Conservation (phyloP, 1,284 basidiomycete species). For the Fomitopsis schrenkii region DNA sequence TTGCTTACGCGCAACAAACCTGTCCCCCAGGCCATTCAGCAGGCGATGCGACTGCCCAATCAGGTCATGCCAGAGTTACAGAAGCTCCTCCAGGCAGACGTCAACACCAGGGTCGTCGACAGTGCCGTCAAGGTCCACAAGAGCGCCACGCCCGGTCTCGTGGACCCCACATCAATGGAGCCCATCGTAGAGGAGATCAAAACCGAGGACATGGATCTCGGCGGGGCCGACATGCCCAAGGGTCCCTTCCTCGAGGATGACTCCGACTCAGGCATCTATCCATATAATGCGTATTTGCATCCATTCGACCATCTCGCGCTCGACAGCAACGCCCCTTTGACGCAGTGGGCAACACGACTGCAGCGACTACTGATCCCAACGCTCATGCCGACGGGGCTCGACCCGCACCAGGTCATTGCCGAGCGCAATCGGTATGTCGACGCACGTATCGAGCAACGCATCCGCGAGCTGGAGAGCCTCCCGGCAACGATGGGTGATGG, state of each 20-base stretch:
- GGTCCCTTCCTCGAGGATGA: constrained; percentile 79
- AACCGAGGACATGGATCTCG: constrained; percentile 25
- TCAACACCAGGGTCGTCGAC: constrained; percentile 64
- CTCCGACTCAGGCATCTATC: constrained; percentile 80
- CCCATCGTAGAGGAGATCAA: constrained; percentile 20
- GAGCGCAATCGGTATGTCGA: constrained; percentile 93
- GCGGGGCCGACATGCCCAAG: constrained; percentile 50
- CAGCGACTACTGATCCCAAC: constrained; percentile 86
- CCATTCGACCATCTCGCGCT: constrained; percentile 79
- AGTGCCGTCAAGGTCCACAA: constrained; percentile 78
- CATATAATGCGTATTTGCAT: constrained; percentile 92
- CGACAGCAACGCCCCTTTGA: constrained; percentile 53
- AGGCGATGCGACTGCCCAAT: constrained; percentile 68
- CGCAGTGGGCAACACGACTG: constrained; percentile 64
- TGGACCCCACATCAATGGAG: constrained; percentile 1
- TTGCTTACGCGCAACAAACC: constrained; percentile 77
- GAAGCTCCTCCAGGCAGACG: constrained; percentile 57
- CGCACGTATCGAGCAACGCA: constrained; percentile 85
- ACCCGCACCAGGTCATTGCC: constrained; percentile 86
- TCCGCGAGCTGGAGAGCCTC: constrained; percentile 84
- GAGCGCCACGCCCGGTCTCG: constrained; percentile 34
- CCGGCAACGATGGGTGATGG: constrained; percentile 83
- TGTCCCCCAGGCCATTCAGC: constrained; percentile 77
- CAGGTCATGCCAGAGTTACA: constrained; percentile 59
- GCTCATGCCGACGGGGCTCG: constrained; percentile 89